phyloP scores from a whole-genome alignment of 2,329 filamentous ascomycete genomes.

The Taxawa tesnikishii region DNA sequence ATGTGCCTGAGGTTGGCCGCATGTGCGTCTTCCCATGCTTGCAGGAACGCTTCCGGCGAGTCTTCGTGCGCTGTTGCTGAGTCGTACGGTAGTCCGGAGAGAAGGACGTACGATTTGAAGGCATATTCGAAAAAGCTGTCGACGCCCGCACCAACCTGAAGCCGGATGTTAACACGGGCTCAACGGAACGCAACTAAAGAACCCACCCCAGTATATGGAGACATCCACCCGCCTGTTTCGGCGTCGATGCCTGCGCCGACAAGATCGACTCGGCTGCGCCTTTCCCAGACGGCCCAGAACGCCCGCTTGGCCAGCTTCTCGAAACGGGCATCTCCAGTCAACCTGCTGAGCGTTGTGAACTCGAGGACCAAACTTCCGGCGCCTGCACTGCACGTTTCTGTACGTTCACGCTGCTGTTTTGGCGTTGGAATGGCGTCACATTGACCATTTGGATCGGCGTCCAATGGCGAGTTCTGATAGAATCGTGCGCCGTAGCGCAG shows the following conservation, averaged over 20 bases:
- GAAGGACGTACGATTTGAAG: constrained; percentile 80
- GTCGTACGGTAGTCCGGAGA: constrained; percentile 53
- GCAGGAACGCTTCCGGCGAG: constrained; percentile 65
- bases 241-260: constrained; percentile 89
- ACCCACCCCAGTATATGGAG: constrained; percentile 79
- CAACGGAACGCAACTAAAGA: no score
- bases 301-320: constrained; percentile 82
- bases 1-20: constrained; percentile 80
- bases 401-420: constrained; percentile 54
- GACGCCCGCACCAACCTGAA: constrained; percentile 88
- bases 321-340: constrained; percentile 79
- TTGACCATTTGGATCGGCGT: constrained; percentile 41
- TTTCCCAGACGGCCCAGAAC: constrained; percentile 94
- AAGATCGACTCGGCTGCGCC: constrained; percentile 72
- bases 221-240: constrained; percentile 78
- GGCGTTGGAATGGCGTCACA: constrained; percentile 29
- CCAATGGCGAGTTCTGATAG: constrained; percentile 74
- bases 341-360: constrained; percentile 77
- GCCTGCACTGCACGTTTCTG: constrained; percentile 91
- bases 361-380: constrained; percentile 93
- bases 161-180: no score
- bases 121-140: constrained; percentile 99
- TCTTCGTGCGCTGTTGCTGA: constrained; percentile 41
- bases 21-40: constrained; percentile 76
- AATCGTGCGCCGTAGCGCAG: constrained; percentile 83